Base-by-base conservation (phyloP, 345 rosid genomes). In the Arabidopsis suecica region DNA sequence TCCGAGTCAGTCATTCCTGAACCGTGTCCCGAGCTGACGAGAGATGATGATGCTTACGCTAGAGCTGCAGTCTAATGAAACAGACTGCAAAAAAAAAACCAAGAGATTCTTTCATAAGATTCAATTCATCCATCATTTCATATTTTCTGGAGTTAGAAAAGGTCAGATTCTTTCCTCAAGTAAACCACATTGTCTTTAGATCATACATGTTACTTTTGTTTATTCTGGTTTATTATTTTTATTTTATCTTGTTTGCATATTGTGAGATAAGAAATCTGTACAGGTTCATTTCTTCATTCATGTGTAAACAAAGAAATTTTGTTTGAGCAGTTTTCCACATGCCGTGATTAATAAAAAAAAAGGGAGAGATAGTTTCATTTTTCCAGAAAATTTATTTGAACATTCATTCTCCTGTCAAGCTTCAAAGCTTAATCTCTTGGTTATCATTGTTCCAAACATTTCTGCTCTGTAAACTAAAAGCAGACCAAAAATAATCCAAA, bases 251-350 rank as follows among this genome's bases (percentile, higher is more conserved):
- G 44, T 80, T 64, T 78, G 82, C 82, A 81, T 77, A 81, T 82
- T 86, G 79, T 74, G 67, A 47, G 72, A 74, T 66, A 30, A 45
- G 53, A 57, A 4, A 25, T 82, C 76, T 88, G 94, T 87, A 88
- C 88, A 93, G 97, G 74, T 60, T 82, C 86, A 86, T 86, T 82
- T 87, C 90, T 89, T 89, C 83, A 89, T 93, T 90, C 93, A 88
- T 84, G 85, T 89, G 88, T 83, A 86, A 86, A 74, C 81, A 66
- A 44, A 88, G 81, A 82, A 69, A 25, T 76, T 76, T 76, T 76
- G 78, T 57, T 74, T 74, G 60, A 34, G 41, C 45, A 63, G 22
- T 63, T 62, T 61, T 49, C 37, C 23, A 7, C 13, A 72, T 25
- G 37, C 37, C 18, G 4, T 38, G 0, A n/a, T 30, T 6, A 72